Base-by-base conservation (phyloP, 1,284 basidiomycete genomes). In the Malassezia cuniculi region DNA sequence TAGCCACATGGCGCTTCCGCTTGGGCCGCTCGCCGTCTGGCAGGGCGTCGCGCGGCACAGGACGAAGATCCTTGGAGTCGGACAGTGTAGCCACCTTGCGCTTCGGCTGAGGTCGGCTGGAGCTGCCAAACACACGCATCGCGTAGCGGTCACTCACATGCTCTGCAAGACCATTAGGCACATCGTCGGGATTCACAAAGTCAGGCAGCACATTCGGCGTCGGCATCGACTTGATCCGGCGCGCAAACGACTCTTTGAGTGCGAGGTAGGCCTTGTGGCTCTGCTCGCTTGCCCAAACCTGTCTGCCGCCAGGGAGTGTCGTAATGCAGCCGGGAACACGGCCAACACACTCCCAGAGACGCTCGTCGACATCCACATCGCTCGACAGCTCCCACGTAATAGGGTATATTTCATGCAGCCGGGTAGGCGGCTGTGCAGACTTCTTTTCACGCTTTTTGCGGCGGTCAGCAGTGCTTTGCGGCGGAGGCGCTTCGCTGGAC, bases 1-100 rank as follows among this genome's bases (percentile, higher is more conserved):
- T 61, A 1, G 60, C 60, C 18, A 64, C 59, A 31, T 64, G 58
- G 18, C 60, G 52, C 47, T 61, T 64, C 7, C 58, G 48, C 40
- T 61, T 61, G 3, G 57, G 55, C 6, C 48, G 52, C 36, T 49
- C 14, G 14, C 31, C 36, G 9, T 20, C 36, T 3, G 9, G 27
- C 20, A 14, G 16, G 8, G 7, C 12, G 14, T 22, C 8, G 16
- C 20, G 15, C 15, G 27, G 4, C n/a, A 15, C 31, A 18, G 7
- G 11, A 6, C 22, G 22, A 6, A 11, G 22, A 14, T 45, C 42
- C 9, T 19, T 21, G 17, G 31, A 15, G 19, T 45, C 33, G 7
- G 42, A 45, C 16, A 45, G 19, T 24, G 33, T 32, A 15, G 55
- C 59, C 4, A 53, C 51, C 41, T 62, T 62, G 36, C 57, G 52